Base-by-base conservation (phyloP, 2,329 filamentous ascomycete genomes). In the Sporothrix brasiliensis region DNA sequence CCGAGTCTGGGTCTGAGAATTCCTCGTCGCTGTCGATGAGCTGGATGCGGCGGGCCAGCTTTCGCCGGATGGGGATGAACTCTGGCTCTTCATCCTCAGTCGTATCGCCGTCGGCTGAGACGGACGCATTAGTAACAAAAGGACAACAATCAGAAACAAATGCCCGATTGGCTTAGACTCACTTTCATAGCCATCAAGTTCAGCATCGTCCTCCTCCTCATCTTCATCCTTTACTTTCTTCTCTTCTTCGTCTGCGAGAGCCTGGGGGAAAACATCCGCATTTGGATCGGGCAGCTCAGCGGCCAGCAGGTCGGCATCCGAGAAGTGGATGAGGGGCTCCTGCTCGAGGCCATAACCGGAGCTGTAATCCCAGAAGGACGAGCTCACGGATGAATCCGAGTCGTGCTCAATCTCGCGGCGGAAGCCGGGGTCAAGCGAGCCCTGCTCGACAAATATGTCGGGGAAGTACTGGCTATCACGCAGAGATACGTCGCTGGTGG, bases 381-480 rank as follows among this genome's bases (percentile, higher is more conserved):
- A 82, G 27, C 84, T 87, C 71, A 84, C 84, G 4, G 84, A 88
- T 0, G 84, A 86, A 72, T 88, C 86, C 67, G 87, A 82, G 66
- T 84, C 83, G 73, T 92, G 88, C 77, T 93, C 91, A 73, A 94
- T 90, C 80, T 92, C 89, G 54, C 87, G 86, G 73, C 91, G 90
- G 76, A 94, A 88, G 67, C 85, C 85, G 6, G 91, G 89, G 75
- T 93, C 91, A 5, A 94, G 83, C 19, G 87, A 85, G 76, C 88
- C 90, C 79, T 93, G 91, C 66, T 91, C 88, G 70, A 94, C 84
- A 78, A 94, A 94, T 71, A 94, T 89, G 77, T 93, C 89, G 1
- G 91, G 90, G 73, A 92, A 92, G 73, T 93, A 87, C 73, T 88
- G 87, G 72, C 87, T 85, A 60, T 85, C 80, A 73, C 89, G 86